Percentiles rank a stretch among this genome's conserved stretches.
These are phyloP conservation scores for Phytophthora cajani DNA, from an alignment of 352 stramenopile genomes.

Conservation along the genomic window DNA sequence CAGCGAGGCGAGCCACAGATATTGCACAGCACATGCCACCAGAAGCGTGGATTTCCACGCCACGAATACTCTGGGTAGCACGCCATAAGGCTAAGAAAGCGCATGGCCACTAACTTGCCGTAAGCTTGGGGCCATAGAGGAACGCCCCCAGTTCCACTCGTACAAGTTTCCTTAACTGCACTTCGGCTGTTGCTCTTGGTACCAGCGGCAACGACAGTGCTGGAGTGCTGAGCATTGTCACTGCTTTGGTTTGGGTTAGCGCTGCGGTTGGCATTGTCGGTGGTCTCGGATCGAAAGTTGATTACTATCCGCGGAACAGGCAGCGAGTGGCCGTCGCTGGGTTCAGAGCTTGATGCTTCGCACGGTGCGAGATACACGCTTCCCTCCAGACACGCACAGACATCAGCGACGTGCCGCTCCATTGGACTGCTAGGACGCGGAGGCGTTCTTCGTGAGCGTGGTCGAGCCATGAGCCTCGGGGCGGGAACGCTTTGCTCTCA, in stretches of 20 bases:
- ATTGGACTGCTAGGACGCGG: not conserved
- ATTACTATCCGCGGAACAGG: conserved; percentile 24
- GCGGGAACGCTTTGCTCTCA: not conserved
- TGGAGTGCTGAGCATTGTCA: not conserved
- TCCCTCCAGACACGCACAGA: conserved; percentile 25
- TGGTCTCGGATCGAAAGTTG: conserved; percentile 8
- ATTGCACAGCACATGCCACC: conserved; percentile 28
- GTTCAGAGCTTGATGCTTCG: not conserved
- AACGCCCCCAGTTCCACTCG: not conserved
- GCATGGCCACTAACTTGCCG: conserved; percentile 36
- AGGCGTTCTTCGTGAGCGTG: not conserved
- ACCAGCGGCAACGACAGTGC: not conserved
- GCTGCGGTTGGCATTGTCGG: conserved; percentile 1
- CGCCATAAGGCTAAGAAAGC: conserved; percentile 37
- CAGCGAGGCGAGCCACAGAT: conserved; percentile 11
- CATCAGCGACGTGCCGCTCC: conserved; percentile 1
- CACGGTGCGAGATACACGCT: conserved; percentile 10
- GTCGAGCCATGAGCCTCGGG: not conserved
- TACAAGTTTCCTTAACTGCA: not conserved
- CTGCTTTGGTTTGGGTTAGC: not conserved
- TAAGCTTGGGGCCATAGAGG: not conserved
- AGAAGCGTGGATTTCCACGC: conserved; percentile 45
- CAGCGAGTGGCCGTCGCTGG: not conserved
- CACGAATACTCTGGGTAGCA: conserved; percentile 34
- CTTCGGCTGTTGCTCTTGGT: not conserved